A percentile compares a stretch with the other conserved stretches of the same genome.
phyloP scores from a whole-genome alignment of 768 basidiomycete species.

The Leccinum boreale region DNA sequence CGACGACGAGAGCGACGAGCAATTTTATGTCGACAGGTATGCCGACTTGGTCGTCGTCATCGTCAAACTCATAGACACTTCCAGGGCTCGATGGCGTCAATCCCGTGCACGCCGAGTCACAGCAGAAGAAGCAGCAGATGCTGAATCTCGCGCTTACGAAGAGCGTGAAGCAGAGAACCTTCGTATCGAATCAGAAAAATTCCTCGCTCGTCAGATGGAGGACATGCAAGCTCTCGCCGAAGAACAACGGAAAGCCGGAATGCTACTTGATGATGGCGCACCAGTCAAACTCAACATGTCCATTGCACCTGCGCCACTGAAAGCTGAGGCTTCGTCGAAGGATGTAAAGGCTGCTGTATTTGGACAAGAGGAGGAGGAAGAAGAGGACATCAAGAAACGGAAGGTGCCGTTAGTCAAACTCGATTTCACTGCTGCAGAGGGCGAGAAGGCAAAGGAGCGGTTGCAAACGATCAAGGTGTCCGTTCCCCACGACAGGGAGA shows the following conservation, averaged over 20 bases:
- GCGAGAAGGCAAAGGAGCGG: constrained; percentile 75
- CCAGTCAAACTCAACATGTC: constrained; percentile 86
- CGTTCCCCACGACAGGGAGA: constrained; percentile 76
- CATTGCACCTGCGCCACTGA: constrained; percentile 47
- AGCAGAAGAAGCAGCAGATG: constrained; percentile 81
- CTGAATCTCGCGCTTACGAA: constrained; percentile 77
- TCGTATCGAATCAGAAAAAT: constrained; percentile 87
- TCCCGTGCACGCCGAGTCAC: constrained; percentile 66
- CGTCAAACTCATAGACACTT: neutral
- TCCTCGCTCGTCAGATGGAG: constrained; percentile 91
- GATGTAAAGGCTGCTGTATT: constrained; percentile 63
- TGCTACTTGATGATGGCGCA: constrained; percentile 87
- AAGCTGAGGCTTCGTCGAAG: constrained; percentile 43
- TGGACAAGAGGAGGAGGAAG: constrained; percentile 83
- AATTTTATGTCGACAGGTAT: constrained; percentile 89
- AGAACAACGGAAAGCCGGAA: constrained; percentile 86
- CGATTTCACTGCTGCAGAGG: constrained; percentile 83
- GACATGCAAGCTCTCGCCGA: constrained; percentile 91
- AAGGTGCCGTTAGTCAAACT: constrained; percentile 87
- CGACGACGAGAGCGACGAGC: constrained; percentile 88
- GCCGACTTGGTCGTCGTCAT: constrained; percentile 19
- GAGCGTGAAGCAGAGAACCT: constrained; percentile 85
- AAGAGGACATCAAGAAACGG: constrained; percentile 73
- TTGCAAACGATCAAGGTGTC: constrained; percentile 72
- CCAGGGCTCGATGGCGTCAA: constrained; percentile 82